phyloP scores from a whole-genome alignment of 2,329 filamentous ascomycete genomes.

The Dendryphion nanum region DNA sequence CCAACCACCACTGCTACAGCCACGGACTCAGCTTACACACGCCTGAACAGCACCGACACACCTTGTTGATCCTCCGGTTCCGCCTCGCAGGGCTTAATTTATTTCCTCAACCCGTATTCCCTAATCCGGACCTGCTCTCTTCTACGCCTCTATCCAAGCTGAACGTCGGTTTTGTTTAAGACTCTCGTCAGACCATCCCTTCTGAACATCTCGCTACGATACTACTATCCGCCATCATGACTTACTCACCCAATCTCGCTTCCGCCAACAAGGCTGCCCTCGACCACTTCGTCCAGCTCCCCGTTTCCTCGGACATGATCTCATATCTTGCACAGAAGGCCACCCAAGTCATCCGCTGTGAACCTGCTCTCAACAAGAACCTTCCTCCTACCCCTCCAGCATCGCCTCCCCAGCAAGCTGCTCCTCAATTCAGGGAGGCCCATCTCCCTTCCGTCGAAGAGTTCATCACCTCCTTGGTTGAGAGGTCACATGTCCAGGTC shows the following conservation, averaged over 20 bases:
- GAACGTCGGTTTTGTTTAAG: too few relatives aligned
- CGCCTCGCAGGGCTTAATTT: slow-evolving; percentile 32
- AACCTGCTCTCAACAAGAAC: slow-evolving; percentile 50
- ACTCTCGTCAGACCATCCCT: not conserved
- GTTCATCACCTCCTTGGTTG: slow-evolving; percentile 89
- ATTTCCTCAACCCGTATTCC: slow-evolving; percentile 14
- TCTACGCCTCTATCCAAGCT: slow-evolving; percentile 8
- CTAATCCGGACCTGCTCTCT: slow-evolving; percentile 6
- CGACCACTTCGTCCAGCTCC: slow-evolving; percentile 76
- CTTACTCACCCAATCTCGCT: slow-evolving; percentile 43
- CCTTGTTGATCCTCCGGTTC: slow-evolving; percentile 18
- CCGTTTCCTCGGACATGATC: slow-evolving; percentile 76
- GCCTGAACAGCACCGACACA: slow-evolving; percentile 22
- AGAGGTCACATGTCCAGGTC: slow-evolving; percentile 93
- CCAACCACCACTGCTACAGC: slow-evolving; percentile 24
- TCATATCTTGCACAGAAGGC: slow-evolving; percentile 72
- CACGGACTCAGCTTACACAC: slow-evolving; percentile 34
- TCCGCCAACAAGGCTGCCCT: slow-evolving; percentile 69
- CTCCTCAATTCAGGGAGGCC: slow-evolving; percentile 49
- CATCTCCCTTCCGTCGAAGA: slow-evolving; percentile 75
- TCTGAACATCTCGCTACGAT: slow-evolving; percentile 13
- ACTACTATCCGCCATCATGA: slow-evolving; percentile 36
- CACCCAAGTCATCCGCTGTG: slow-evolving; percentile 76
- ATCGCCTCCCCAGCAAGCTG: slow-evolving; percentile 54
- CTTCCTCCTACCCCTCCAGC: slow-evolving; percentile 60